These are phyloP conservation scores for Bonia amplexicaulis DNA, from an alignment of 176 grass and related monocot genomes.

Conservation along the genomic window DNA sequence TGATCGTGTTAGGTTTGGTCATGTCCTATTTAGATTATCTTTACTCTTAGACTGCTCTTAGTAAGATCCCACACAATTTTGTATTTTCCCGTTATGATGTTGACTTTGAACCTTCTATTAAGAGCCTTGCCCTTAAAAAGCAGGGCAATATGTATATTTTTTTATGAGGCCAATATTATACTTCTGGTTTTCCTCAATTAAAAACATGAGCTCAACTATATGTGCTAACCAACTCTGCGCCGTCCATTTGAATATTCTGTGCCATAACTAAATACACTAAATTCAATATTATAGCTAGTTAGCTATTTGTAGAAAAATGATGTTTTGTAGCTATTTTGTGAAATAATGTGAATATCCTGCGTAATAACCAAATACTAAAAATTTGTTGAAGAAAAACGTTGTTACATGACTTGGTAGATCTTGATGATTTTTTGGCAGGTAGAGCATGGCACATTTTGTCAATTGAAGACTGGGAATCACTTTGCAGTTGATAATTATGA, in stretches of 20 bases:
- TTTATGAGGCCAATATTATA: neutral
- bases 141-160: neutral
- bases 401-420: neutral
- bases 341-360: neutral
- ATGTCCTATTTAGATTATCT: neutral
- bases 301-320: neutral
- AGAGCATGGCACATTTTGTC: neutral
- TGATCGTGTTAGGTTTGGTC: neutral
- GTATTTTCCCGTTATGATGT: neutral
- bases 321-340: neutral
- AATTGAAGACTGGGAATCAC: neutral
- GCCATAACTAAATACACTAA: neutral
- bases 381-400: neutral
- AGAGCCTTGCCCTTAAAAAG: neutral
- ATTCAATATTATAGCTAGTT: neutral
- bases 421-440: neutral
- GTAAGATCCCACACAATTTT: neutral
- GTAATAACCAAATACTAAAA: neutral
- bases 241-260: neutral
- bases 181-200: neutral
- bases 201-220: neutral
- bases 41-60: neutral
- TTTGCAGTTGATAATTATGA: neutral
- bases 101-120: conserved; percentile 6
- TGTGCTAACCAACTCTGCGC: neutral